Conservation (phyloP, 345 rosid genomes). For the Eucalyptus regnans region DNA sequence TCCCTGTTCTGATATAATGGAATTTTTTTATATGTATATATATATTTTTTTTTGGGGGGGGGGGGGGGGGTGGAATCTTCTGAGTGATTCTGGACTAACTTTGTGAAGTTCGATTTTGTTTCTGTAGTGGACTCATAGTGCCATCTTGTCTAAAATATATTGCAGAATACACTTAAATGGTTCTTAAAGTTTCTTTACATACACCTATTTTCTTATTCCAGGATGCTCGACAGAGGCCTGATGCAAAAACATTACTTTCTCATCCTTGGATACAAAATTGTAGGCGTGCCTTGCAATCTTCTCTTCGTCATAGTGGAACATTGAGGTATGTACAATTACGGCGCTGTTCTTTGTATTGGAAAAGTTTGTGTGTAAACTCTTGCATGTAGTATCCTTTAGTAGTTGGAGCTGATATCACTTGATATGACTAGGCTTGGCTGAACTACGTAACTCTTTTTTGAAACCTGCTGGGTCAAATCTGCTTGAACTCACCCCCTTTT, state of each 20-base stretch:
- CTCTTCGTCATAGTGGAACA: constrained; percentile 75
- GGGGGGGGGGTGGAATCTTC: neutral
- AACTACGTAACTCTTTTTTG: neutral
- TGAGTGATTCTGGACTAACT: neutral
- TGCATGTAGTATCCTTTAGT: neutral
- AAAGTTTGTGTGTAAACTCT: neutral
- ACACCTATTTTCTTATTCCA: constrained; percentile 12
- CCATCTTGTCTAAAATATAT: neutral
- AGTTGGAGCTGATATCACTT: neutral
- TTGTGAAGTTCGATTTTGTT: neutral
- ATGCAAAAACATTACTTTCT: constrained; percentile 97
- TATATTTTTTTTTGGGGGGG: fast-evolving
- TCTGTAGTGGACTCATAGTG: neutral
- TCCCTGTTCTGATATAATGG: neutral
- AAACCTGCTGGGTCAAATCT: neutral
- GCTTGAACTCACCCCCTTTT: neutral
- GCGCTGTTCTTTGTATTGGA: neutral
- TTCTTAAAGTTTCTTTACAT: neutral
- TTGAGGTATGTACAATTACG: constrained; percentile 31
- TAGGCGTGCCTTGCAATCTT: constrained; percentile 81
- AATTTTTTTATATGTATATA: no score
- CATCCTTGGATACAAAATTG: constrained; percentile 96
- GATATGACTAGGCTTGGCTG: neutral
- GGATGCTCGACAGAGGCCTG: constrained; percentile 99
- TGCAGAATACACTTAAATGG: neutral